These are phyloP conservation scores for Striga hermonthica DNA, from an alignment of 305 asterid species.

Conservation along the genomic window DNA sequence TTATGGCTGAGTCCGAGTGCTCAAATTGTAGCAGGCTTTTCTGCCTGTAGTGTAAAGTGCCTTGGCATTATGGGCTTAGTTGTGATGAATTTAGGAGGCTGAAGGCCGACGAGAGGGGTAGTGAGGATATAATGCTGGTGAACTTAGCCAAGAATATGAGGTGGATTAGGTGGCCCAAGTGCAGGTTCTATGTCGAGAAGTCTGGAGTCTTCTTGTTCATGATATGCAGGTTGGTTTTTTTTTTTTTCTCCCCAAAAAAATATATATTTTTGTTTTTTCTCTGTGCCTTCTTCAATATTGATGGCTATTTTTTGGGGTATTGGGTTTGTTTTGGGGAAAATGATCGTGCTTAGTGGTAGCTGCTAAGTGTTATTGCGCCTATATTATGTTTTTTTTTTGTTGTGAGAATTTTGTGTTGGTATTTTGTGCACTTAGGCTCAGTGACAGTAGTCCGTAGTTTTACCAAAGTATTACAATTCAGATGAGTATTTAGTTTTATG, in stretches of 20 bases:
- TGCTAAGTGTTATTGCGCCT: too few relatives aligned
- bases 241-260: slow-evolving; percentile 1
- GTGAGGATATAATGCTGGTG: slow-evolving; percentile 57
- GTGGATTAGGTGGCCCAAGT: slow-evolving; percentile 69
- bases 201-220: slow-evolving; percentile 55
- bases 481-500: too few relatives aligned
- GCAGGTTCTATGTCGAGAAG: slow-evolving; percentile 54
- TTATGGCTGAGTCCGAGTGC: slow-evolving; percentile 45
- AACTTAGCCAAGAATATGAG: slow-evolving; percentile 44
- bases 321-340: too few relatives aligned
- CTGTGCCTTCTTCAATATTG: too few relatives aligned
- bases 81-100: slow-evolving; percentile 54
- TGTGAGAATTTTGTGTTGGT: too few relatives aligned
- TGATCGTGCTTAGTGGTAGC: too few relatives aligned
- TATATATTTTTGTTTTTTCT: not conserved
- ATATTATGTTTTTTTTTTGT: too few relatives aligned
- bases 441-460: too few relatives aligned
- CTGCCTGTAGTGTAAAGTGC: slow-evolving; percentile 58
- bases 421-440: too few relatives aligned
- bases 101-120: slow-evolving; percentile 48
- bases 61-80: slow-evolving; percentile 60
- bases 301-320: too few relatives aligned
- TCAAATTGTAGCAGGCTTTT: slow-evolving; percentile 60
- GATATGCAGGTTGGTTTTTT: slow-evolving; percentile 58
- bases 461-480: too few relatives aligned